phyloP scores from a whole-genome alignment of 257 asterid genomes.

The Verbascum thapsus region DNA sequence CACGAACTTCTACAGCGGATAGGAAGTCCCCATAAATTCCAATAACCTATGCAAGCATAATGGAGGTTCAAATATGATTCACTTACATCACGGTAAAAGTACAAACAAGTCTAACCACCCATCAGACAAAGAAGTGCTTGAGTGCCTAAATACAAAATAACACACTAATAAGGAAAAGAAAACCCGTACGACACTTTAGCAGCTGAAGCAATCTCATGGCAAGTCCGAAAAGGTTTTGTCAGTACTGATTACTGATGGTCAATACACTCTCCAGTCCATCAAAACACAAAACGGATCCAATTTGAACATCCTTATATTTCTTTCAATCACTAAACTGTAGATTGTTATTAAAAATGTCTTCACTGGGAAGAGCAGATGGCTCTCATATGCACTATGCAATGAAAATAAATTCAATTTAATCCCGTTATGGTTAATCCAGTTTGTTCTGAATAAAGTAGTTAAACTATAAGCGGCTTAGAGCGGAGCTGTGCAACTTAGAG shows the following conservation, averaged over 20 bases:
- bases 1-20: conserved; percentile 50
- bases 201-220: neutral
- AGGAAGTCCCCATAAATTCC: conserved; percentile 73
- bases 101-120: conserved; percentile 7
- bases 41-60: conserved; percentile 55
- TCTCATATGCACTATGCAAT: neutral
- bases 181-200: neutral
- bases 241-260: neutral
- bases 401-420: neutral
- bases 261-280: conserved; percentile 1
- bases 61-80: conserved; percentile 23
- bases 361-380: neutral
- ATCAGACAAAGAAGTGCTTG: conserved; percentile 8
- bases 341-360: neutral
- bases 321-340: too few species aligned
- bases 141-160: conserved; percentile 2
- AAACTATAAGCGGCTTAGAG: conserved; percentile 4
- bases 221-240: neutral
- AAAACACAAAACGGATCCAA: conserved; percentile 2
- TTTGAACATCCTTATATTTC: too few species aligned
- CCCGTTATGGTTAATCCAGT: neutral
- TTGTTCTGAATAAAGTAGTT: conserved; percentile 6
- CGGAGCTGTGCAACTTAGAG: conserved; percentile 4
- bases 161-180: conserved; percentile 5
- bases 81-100: conserved; percentile 5